Percentiles rank a stretch among this genome's conserved stretches.
These are phyloP conservation scores for Senna siamea DNA, from an alignment of 306 rosid species.

Conservation along the genomic window DNA sequence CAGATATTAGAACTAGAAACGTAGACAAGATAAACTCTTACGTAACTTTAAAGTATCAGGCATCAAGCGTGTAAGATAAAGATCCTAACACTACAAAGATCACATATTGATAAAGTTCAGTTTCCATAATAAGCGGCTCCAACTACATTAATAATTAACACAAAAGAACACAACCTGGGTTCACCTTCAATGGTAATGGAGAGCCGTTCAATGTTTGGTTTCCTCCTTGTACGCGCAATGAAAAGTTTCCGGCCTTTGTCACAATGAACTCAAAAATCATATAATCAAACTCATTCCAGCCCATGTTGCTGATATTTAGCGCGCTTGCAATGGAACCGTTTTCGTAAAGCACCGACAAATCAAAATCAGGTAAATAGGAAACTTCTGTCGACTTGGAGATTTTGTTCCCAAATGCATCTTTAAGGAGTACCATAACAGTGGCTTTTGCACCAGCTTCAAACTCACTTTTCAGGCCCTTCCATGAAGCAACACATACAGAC, in stretches of 20 bases:
- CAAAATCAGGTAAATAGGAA: slow-evolving; percentile 55
- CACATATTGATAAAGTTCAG: neutral
- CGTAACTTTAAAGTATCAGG: no score
- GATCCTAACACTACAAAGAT: neutral
- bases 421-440: slow-evolving; percentile 60
- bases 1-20: neutral
- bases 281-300: slow-evolving; percentile 75
- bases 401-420: slow-evolving; percentile 87
- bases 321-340: slow-evolving; percentile 59
- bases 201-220: slow-evolving; percentile 70
- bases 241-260: slow-evolving; percentile 64
- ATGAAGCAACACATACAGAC: slow-evolving; percentile 72
- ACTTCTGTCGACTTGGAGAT: slow-evolving; percentile 56
- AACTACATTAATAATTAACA: neutral
- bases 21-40: neutral
- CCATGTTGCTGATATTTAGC: slow-evolving; percentile 56
- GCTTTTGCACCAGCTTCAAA: slow-evolving; percentile 77
- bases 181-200: slow-evolving; percentile 74
- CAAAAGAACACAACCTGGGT: slow-evolving; percentile 63
- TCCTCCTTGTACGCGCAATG: slow-evolving; percentile 60
- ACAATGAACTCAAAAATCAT: slow-evolving; percentile 60
- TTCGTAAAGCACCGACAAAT: slow-evolving; percentile 46
- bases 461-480: slow-evolving; percentile 64
- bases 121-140: neutral
- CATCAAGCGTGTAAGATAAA: no score